Evolutionary conservation across 345 rosid genomes (phyloP).

Genomic region (Salix purpurea): DNA sequence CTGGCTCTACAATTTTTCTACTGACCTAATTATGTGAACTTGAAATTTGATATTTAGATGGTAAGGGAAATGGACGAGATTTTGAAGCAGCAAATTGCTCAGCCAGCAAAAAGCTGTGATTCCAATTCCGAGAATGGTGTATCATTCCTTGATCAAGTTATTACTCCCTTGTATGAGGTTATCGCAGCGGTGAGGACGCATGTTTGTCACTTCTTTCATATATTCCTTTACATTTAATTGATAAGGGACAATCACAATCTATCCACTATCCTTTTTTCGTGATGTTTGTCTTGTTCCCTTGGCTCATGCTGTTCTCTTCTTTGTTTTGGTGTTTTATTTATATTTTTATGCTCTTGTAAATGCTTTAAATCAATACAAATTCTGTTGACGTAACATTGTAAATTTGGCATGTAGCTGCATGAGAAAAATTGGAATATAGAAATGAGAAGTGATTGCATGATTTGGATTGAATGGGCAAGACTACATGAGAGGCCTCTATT

Average conservation of each 20-base stretch:
- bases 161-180: slow-evolving; percentile 76
- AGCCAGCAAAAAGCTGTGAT: slow-evolving; percentile 74
- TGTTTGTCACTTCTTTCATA: background rate
- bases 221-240: background rate
- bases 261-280: background rate
- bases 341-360: too few relatives aligned
- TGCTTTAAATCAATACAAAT: background rate
- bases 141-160: slow-evolving; percentile 76
- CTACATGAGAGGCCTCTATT: too few relatives aligned
- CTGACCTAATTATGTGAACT: background rate
- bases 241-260: background rate
- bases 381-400: background rate
- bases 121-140: slow-evolving; percentile 40
- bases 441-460: background rate
- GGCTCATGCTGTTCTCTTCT: background rate
- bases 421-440: background rate
- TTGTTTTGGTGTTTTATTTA: background rate
- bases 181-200: slow-evolving; percentile 70
- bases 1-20: background rate
- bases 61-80: slow-evolving; percentile 90
- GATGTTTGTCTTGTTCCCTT: background rate
- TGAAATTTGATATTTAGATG: slow-evolving; percentile 49
- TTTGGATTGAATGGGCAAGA: background rate
- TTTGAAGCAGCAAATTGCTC: slow-evolving; percentile 65
- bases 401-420: background rate